These are phyloP conservation scores for Huntiella moniliformis DNA, from an alignment of 2,329 filamentous ascomycete species.

Conservation along the genomic window DNA sequence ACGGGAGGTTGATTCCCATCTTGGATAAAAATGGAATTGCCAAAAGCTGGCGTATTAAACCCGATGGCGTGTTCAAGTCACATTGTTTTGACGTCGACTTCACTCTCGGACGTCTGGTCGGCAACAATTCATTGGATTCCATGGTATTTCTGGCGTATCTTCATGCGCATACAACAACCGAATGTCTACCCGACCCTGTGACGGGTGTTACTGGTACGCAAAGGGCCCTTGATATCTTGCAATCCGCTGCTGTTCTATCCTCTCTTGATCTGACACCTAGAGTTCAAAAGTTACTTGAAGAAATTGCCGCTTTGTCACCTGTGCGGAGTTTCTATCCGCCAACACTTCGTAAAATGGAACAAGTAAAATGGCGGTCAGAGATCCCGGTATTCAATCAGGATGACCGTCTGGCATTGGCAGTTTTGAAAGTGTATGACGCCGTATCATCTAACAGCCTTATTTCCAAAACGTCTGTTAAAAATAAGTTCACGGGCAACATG, in stretches of 20 bases:
- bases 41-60: too few species aligned
- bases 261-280: conserved; percentile 22
- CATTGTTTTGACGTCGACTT: conserved; percentile 31
- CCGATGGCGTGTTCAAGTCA: conserved; percentile 4
- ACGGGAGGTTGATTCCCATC: not conserved
- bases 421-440: too few species aligned
- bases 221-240: conserved; percentile 28
- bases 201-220: conserved; percentile 34
- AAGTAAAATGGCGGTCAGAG: conserved; percentile 21
- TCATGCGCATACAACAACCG: conserved; percentile 33
- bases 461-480: too few species aligned
- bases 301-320: conserved; percentile 25
- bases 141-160: conserved; percentile 32
- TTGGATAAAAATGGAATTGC: too few species aligned
- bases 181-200: conserved; percentile 30
- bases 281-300: conserved; percentile 19
- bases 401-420: conserved; percentile 10
- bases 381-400: conserved; percentile 28
- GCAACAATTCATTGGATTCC: conserved; percentile 31
- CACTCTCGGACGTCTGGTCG: conserved; percentile 28
- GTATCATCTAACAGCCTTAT: too few species aligned
- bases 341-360: conserved; percentile 25
- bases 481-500: too few species aligned
- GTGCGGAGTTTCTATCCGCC: conserved; percentile 25
- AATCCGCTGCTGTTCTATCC: conserved; percentile 29